Conservation (phyloP, 1,284 basidiomycete species). For the Austropuccinia psidii region DNA sequence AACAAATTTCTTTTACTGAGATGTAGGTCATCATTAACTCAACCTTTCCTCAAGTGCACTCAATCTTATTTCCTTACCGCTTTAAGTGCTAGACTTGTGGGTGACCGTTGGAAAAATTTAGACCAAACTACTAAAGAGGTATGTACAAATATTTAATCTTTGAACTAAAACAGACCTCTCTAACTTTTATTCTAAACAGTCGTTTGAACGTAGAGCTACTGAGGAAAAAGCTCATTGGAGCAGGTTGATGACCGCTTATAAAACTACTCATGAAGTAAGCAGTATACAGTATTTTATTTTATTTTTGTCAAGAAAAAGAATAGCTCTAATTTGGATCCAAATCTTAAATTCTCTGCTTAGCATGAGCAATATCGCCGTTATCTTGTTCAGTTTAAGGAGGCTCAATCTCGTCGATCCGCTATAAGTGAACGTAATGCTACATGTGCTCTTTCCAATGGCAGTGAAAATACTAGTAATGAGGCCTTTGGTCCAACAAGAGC, state of each 20-base stretch:
- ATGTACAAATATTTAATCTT: neutral
- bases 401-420: neutral
- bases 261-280: constrained; percentile 10
- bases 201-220: constrained; percentile 5
- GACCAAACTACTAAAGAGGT: constrained; percentile 10
- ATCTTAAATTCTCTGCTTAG: neutral
- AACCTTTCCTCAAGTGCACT: neutral
- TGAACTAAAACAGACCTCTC: neutral
- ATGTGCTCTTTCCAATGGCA: neutral
- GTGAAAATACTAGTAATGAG: neutral
- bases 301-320: neutral
- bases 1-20: constrained; percentile 30
- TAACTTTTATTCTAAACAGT: neutral
- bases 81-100: constrained; percentile 13
- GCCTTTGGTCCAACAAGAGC: neutral
- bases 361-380: constrained; percentile 16
- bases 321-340: neutral
- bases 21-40: neutral
- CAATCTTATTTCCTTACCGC: neutral
- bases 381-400: constrained; percentile 18
- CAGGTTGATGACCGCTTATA: constrained; percentile 12
- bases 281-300: neutral
- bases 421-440: neutral
- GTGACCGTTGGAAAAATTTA: constrained; percentile 33
- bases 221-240: constrained; percentile 25